These are phyloP conservation scores for Didymella sp. DNA, from an alignment of 2,329 filamentous ascomycete genomes.

Conservation along the genomic window DNA sequence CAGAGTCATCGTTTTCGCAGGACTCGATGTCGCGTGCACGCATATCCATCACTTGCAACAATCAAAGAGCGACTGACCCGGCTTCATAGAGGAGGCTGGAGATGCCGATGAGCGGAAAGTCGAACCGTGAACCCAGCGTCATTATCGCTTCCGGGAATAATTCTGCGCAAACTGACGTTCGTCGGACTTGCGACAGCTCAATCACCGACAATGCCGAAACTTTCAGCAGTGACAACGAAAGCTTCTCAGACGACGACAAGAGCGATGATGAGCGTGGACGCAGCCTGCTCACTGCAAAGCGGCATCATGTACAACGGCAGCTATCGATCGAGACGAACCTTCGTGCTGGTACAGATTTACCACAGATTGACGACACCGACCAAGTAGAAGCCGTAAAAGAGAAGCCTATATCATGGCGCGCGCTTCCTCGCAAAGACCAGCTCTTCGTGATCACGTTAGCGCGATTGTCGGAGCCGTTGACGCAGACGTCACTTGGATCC, in stretches of 20 bases:
- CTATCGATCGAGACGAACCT: constrained; percentile 33
- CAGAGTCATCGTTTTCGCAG: constrained; percentile 4
- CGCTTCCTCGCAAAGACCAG: constrained; percentile 78
- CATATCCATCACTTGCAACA: not conserved
- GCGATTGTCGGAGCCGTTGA: constrained; percentile 80
- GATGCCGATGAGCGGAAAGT: constrained; percentile 13
- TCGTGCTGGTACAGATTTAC: constrained; percentile 23
- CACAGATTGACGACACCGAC: constrained; percentile 33
- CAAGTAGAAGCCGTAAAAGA: constrained; percentile 44
- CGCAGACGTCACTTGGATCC: constrained; percentile 68
- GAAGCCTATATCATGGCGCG: constrained; percentile 69
- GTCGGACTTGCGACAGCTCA: constrained; percentile 3
- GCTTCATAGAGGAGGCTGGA: constrained; percentile 7
- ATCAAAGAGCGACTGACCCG: not conserved
- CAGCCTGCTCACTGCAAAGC: not conserved
- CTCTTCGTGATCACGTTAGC: constrained; percentile 78
- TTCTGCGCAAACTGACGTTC: not conserved
- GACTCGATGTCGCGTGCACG: constrained; percentile 3
- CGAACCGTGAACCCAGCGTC: constrained; percentile 9
- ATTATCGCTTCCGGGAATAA: constrained; percentile 15
- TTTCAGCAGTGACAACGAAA: not conserved
- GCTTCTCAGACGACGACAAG: not conserved
- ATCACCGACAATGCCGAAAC: constrained; percentile 4
- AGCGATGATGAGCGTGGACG: constrained; percentile 3
- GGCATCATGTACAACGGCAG: constrained; percentile 16